Conservation (phyloP, 2,329 filamentous ascomycete species). For the Phyllosticta citrichinensis region DNA sequence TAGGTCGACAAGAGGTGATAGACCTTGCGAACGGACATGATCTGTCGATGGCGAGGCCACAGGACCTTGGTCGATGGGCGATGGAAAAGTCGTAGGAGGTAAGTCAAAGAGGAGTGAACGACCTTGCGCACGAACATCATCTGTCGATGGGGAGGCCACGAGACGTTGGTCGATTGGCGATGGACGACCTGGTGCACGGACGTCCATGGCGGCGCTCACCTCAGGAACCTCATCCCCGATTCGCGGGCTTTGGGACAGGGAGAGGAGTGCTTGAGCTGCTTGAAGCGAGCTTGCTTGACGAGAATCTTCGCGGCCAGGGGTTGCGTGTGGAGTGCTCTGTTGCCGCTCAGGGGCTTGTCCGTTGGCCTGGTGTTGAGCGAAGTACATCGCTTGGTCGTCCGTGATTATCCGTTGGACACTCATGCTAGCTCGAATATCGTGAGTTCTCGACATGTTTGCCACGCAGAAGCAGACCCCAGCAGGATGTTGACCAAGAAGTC, state of each 20-base stretch:
- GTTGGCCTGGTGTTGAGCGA: not conserved
- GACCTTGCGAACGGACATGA: not conserved
- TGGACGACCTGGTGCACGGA: not conserved
- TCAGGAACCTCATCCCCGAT: not conserved
- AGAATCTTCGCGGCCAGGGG: not conserved
- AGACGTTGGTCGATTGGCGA: not conserved
- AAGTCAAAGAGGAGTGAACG: no score
- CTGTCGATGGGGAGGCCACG: not conserved
- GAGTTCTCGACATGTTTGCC: not conserved
- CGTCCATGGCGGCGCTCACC: not conserved
- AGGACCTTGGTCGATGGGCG: not conserved
- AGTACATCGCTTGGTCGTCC: not conserved
- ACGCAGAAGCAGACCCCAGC: not conserved
- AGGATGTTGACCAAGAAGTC: not conserved
- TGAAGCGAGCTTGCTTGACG: not conserved
- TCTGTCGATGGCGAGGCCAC: not conserved
- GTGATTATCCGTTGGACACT: not conserved
- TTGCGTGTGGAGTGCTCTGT: not conserved
- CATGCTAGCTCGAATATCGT: not conserved
- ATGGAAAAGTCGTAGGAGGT: no score
- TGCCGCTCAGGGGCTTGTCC: not conserved
- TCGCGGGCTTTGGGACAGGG: not conserved
- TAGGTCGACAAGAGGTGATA: no score
- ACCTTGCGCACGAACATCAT: not conserved
- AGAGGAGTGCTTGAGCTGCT: not conserved